A percentile compares a stretch with the other conserved stretches of the same genome.
Evolutionary conservation across 768 basidiomycete genomes (phyloP).

Genomic region (Russula vinacea): DNA sequence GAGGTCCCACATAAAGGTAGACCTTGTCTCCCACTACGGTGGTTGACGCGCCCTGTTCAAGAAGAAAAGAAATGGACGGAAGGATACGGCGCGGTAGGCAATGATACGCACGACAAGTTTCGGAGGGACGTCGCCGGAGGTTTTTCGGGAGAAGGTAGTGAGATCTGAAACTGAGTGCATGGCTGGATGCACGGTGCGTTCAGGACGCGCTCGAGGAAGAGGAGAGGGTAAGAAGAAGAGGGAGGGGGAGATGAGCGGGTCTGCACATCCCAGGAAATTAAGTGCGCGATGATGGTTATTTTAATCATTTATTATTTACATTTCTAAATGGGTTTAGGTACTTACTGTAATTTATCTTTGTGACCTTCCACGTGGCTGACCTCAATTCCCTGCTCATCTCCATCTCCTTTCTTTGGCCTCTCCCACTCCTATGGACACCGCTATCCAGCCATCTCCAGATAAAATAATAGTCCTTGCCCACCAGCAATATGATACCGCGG

Average conservation of each 20-base stretch:
- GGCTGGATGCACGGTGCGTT: slow-evolving; percentile 6
- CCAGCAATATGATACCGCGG: slow-evolving; percentile 70
- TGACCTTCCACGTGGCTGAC: not conserved
- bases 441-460: slow-evolving; percentile 46
- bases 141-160: slow-evolving; percentile 80
- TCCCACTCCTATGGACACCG: slow-evolving; percentile 23
- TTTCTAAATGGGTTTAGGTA: slow-evolving; percentile 10
- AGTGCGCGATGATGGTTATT: not conserved
- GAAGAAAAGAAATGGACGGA: slow-evolving; percentile 10
- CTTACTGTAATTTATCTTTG: not conserved
- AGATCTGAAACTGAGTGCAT: slow-evolving; percentile 88
- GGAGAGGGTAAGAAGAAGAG: not conserved
- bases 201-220: not conserved
- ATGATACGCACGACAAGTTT: slow-evolving; percentile 71
- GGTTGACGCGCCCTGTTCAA: slow-evolving; percentile 76
- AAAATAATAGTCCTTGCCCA: slow-evolving; percentile 70
- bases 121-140: slow-evolving; percentile 81
- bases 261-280: slow-evolving; percentile 7
- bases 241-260: slow-evolving; percentile 4
- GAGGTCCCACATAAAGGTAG: slow-evolving; percentile 75
- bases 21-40: slow-evolving; percentile 84
- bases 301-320: not conserved
- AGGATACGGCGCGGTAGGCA: not conserved
- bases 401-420: no score
- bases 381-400: not conserved